Conservation (phyloP, 2,329 filamentous ascomycete genomes). For the Aspergillus ochraceoroseus region DNA sequence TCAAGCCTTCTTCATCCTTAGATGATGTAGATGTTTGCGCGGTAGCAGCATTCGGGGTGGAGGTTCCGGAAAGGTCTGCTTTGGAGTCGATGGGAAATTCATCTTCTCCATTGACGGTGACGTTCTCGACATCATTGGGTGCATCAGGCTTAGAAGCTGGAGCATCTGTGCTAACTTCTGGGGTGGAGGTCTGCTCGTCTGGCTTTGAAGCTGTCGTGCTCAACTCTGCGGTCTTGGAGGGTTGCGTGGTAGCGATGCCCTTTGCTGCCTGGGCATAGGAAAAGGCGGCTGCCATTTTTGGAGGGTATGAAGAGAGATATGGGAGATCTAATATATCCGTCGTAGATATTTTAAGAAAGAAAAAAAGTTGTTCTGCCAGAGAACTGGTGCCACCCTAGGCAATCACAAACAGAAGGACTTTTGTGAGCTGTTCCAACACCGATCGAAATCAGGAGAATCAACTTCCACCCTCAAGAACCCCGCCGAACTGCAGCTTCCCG, state of each 20-base stretch:
- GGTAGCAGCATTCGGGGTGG: slow-evolving; percentile 54
- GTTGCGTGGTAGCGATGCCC: slow-evolving; percentile 56
- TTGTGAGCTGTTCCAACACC: slow-evolving; percentile 26
- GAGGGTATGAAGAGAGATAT: slow-evolving; percentile 9
- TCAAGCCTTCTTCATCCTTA: slow-evolving; percentile 58
- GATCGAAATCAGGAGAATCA: slow-evolving; percentile 24
- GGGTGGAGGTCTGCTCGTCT: slow-evolving; percentile 29
- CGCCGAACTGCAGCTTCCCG: slow-evolving; percentile 28
- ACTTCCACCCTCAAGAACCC: slow-evolving; percentile 29
- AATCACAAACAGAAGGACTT: slow-evolving; percentile 22
- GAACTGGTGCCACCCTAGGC: slow-evolving; percentile 24
- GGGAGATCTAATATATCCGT: slow-evolving; percentile 20
- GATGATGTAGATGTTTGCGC: slow-evolving; percentile 51
- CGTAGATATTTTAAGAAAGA: slow-evolving; percentile 14
- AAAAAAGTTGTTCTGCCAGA: slow-evolving; percentile 26
- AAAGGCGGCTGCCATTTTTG: slow-evolving; percentile 56
- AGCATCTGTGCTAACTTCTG: slow-evolving; percentile 30
- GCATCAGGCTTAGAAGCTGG: slow-evolving; percentile 47
- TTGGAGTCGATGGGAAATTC: slow-evolving; percentile 33
- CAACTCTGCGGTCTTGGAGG: slow-evolving; percentile 41
- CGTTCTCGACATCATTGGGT: slow-evolving; percentile 39
- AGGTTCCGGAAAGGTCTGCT: slow-evolving; percentile 37
- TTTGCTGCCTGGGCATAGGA: slow-evolving; percentile 96
- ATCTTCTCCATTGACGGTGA: slow-evolving; percentile 28
- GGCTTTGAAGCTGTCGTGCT: slow-evolving; percentile 28